A percentile compares a stretch with the other conserved stretches of the same genome.
Conservation (phyloP, 2,329 filamentous ascomycete genomes). For the Monilinia laxa region DNA sequence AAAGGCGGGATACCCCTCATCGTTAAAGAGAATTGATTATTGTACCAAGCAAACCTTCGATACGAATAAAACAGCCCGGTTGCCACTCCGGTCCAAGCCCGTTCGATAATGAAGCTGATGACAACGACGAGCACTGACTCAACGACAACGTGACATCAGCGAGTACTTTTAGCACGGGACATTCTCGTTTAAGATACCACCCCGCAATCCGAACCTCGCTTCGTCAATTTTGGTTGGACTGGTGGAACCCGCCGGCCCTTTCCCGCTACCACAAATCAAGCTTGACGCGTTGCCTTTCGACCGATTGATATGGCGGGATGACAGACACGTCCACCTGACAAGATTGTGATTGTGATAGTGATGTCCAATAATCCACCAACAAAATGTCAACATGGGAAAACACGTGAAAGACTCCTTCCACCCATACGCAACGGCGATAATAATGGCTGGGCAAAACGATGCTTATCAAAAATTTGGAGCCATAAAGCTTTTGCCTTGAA, state of each 20-base stretch:
- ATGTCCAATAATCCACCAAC: neutral
- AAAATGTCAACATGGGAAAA: neutral
- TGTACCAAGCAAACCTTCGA: constrained; percentile 12
- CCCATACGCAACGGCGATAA: neutral
- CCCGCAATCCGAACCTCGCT: constrained; percentile 9
- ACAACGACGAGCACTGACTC: constrained; percentile 6
- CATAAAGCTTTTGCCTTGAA: neutral
- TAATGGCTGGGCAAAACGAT: neutral
- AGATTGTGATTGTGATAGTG: constrained; percentile 11
- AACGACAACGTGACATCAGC: constrained; percentile 13
- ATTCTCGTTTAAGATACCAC: constrained; percentile 8
- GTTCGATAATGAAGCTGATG: neutral
- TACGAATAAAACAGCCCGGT: constrained; percentile 3
- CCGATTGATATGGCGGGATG: constrained; percentile 3
- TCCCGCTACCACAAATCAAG: constrained; percentile 1
- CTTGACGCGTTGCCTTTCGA: constrained; percentile 8
- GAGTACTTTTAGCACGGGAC: constrained; percentile 5
- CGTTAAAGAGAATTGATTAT: neutral
- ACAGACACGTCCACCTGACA: constrained; percentile 14
- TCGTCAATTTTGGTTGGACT: neutral
- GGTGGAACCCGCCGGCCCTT: constrained; percentile 6
- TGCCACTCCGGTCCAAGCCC: neutral
- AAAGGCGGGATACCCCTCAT: neutral
- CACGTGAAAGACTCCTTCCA: constrained; percentile 14
- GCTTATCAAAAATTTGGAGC: neutral